Percentiles rank a stretch among this genome's conserved stretches.
Conservation (phyloP, 164 flowering plant species). For the Vitis cinerea region DNA sequence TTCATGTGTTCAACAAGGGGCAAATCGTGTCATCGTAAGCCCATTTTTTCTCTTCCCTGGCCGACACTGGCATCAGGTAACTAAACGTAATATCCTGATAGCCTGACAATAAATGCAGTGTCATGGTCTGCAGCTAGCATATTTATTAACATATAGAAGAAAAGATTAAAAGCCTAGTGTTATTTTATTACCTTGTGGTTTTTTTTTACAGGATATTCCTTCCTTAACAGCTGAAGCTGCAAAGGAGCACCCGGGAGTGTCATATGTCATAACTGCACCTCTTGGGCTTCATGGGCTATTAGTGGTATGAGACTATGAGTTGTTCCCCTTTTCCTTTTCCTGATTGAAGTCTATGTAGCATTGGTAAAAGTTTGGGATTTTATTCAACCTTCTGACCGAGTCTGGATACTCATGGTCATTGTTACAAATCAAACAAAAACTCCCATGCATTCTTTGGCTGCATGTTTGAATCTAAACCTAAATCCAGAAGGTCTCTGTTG, state of each 20-base stretch:
- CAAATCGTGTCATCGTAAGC: constrained; percentile 73
- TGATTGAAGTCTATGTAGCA: not conserved
- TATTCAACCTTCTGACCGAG: not conserved
- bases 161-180: not conserved
- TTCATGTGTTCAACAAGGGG: constrained; percentile 78
- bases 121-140: no score
- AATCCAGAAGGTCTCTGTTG: not conserved
- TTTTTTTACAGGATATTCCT: constrained; percentile 74
- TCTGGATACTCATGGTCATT: not conserved
- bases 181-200: not conserved
- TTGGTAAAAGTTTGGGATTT: not conserved
- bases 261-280: constrained; percentile 84
- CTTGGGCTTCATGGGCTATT: constrained; percentile 80
- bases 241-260: constrained; percentile 68
- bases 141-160: not conserved
- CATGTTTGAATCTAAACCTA: not conserved
- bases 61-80: constrained; percentile 91
- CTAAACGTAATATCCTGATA: not conserved
- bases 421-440: no score
- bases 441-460: no score
- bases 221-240: constrained; percentile 91
- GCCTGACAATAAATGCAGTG: not conserved
- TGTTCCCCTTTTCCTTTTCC: not conserved
- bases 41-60: constrained; percentile 97
- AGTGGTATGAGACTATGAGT: constrained; percentile 73